phyloP scores from a whole-genome alignment of 495 filamentous ascomycete species.

The Trichocladium uniseriatum region DNA sequence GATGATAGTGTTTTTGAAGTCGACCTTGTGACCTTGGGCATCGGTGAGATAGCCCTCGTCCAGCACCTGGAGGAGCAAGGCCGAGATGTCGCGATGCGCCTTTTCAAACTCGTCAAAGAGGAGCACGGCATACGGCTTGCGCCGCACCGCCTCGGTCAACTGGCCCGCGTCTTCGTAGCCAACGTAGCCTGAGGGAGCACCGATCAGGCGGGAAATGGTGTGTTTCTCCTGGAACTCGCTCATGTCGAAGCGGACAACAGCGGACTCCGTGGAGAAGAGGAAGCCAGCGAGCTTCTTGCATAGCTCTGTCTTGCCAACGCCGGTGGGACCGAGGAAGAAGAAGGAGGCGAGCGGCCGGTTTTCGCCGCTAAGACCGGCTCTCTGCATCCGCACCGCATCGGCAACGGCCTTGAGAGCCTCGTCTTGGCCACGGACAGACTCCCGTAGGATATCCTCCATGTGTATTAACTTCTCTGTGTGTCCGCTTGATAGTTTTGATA shows the following conservation, averaged over 20 bases:
- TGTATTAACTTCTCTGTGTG: conserved; percentile 85
- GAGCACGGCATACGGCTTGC: conserved; percentile 92
- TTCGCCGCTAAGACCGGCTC: conserved; percentile 82
- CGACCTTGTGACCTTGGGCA: conserved; percentile 88
- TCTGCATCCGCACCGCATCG: conserved; percentile 88
- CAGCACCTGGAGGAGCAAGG: conserved; percentile 87
- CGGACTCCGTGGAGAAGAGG: conserved; percentile 82
- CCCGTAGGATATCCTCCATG: conserved; percentile 85
- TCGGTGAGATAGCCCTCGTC: conserved; percentile 97
- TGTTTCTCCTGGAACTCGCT: conserved; percentile 97
- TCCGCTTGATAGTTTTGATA: conserved; percentile 80
- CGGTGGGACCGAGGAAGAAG: conserved; percentile 96
- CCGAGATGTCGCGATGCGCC: conserved; percentile 88
- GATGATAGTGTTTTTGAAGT: conserved; percentile 93
- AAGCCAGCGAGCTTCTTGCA: conserved; percentile 94
- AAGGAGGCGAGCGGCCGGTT: conserved; percentile 88
- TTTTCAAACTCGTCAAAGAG: conserved; percentile 98
- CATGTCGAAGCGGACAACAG: conserved; percentile 90
- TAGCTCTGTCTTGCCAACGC: conserved; percentile 93
- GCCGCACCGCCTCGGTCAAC: conserved; percentile 86
- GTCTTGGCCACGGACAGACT: conserved; percentile 85
- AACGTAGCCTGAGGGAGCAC: conserved; percentile 85
- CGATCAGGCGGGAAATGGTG: conserved; percentile 86
- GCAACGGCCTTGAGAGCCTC: conserved; percentile 85
- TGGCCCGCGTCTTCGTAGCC: conserved; percentile 97